Conservation (phyloP, 2,329 filamentous ascomycete species). For the Arthroderma uncinatum region DNA sequence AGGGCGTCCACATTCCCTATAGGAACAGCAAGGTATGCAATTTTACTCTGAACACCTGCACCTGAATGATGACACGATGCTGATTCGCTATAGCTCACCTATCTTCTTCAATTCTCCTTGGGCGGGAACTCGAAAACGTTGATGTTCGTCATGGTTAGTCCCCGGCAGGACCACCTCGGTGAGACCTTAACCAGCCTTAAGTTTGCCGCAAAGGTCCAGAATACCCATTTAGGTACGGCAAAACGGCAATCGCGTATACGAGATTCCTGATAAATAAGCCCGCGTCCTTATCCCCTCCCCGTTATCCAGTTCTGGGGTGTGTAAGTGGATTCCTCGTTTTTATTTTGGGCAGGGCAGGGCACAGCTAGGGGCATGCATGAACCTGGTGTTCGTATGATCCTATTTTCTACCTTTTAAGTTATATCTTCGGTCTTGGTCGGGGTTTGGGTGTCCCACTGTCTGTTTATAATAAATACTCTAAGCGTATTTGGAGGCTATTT, state of each 20-base stretch:
- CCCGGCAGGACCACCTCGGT: conserved; percentile 76
- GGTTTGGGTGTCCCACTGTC: neutral
- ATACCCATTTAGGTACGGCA: conserved; percentile 84
- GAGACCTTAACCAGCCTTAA: conserved; percentile 91
- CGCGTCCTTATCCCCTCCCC: neutral
- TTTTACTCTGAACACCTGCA: neutral
- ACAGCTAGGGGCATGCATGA: neutral
- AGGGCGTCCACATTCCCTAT: conserved; percentile 75
- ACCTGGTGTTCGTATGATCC: neutral
- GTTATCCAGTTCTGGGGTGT: neutral
- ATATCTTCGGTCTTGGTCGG: neutral
- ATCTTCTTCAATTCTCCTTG: conserved; percentile 85
- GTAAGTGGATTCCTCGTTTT: neutral
- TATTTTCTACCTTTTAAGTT: neutral
- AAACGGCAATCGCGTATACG: conserved; percentile 38
- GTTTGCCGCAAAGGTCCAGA: conserved; percentile 84
- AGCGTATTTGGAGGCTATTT: conserved; percentile 3
- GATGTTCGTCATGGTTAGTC: conserved; percentile 98
- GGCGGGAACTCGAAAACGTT: conserved; percentile 94
- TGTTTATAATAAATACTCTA: neutral
- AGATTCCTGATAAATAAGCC: conserved; percentile 15
- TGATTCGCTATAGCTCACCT: conserved; percentile 55
- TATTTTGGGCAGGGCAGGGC: neutral
- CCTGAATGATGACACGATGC: neutral
- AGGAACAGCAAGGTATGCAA: conserved; percentile 71